Evolutionary conservation across 2,329 filamentous ascomycete species (phyloP).

Genomic region (Incumbomyces delicatus): DNA sequence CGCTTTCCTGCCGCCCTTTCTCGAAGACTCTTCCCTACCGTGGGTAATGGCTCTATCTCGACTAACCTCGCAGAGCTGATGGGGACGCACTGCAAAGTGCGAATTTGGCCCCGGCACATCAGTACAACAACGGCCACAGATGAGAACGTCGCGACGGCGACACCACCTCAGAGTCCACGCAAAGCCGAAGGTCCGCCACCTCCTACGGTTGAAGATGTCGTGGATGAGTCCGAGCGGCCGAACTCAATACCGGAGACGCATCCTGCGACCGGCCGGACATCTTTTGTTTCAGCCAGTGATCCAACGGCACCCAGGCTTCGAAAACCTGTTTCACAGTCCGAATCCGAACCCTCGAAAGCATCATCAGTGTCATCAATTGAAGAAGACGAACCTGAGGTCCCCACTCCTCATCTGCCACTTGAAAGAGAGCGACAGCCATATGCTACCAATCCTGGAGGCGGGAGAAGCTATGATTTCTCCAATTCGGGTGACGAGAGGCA

Average conservation of each 20-base stretch:
- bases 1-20: slow-evolving; percentile 71
- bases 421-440: slow-evolving; percentile 60
- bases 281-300: background rate
- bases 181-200: slow-evolving; percentile 12
- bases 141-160: slow-evolving; percentile 26
- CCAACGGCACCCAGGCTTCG: slow-evolving; percentile 30
- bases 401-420: slow-evolving; percentile 35
- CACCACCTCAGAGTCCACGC: background rate
- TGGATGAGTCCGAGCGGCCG: slow-evolving; percentile 25
- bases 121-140: slow-evolving; percentile 24
- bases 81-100: slow-evolving; percentile 39
- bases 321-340: slow-evolving; percentile 14
- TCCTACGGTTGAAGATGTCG: slow-evolving; percentile 7
- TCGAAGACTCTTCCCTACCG: slow-evolving; percentile 58
- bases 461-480: slow-evolving; percentile 42
- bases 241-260: background rate
- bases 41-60: slow-evolving; percentile 47
- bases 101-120: slow-evolving; percentile 27
- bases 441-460: slow-evolving; percentile 47
- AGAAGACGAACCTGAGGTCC: slow-evolving; percentile 30
- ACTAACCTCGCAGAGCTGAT: slow-evolving; percentile 54
- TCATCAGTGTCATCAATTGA: slow-evolving; percentile 30
- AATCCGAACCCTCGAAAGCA: slow-evolving; percentile 23
- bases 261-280: background rate
- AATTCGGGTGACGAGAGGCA: slow-evolving; percentile 20